These are phyloP conservation scores for Drechslerella coelobrocha DNA, from an alignment of 2,329 filamentous ascomycete genomes.

Conservation along the genomic window DNA sequence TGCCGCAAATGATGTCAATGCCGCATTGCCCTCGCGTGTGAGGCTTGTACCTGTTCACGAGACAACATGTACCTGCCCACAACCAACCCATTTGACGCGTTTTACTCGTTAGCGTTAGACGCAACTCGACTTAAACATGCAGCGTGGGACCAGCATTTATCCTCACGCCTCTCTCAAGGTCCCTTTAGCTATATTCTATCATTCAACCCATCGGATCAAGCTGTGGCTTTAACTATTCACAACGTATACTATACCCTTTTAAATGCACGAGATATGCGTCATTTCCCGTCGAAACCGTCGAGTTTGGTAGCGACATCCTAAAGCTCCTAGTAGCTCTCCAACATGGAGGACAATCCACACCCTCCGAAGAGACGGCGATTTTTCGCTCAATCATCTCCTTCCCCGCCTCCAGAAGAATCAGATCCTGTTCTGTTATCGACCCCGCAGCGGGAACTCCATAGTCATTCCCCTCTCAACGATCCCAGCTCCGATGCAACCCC, in stretches of 20 bases:
- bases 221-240: background rate
- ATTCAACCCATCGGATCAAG: too few relatives aligned
- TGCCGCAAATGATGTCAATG: conserved; percentile 26
- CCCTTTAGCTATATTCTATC: too few relatives aligned
- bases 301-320: background rate
- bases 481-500: conserved; percentile 29
- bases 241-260: background rate
- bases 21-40: too few relatives aligned
- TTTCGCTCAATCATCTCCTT: conserved; percentile 42
- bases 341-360: conserved; percentile 48
- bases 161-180: background rate
- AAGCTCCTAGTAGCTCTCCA: background rate
- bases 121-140: too few relatives aligned
- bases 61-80: too few relatives aligned
- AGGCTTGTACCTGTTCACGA: too few relatives aligned
- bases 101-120: too few relatives aligned
- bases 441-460: conserved; percentile 32
- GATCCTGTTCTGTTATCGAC: conserved; percentile 46
- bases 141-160: too few relatives aligned
- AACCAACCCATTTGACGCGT: too few relatives aligned
- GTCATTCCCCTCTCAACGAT: conserved; percentile 7
- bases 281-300: background rate
- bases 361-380: conserved; percentile 44
- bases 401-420: conserved; percentile 32
- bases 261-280: background rate